Conservation (phyloP, 2,329 filamentous ascomycete species). For the Aureobasidium sp. region DNA sequence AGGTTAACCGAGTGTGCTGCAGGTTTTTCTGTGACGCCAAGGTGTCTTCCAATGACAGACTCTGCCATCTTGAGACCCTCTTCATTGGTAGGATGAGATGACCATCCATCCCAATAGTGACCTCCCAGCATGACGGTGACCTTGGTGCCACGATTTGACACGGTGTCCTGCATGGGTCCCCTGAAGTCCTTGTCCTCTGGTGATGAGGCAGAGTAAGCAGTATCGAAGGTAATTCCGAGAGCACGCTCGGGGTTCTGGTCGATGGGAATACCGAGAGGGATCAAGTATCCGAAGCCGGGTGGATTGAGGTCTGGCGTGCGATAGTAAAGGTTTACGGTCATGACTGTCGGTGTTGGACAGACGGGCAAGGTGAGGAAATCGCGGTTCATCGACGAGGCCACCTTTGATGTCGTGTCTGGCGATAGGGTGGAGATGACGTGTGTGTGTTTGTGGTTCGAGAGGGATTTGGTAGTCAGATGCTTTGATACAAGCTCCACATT, state of each 20-base stretch:
- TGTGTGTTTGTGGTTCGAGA: slow-evolving; percentile 28
- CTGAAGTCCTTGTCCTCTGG: slow-evolving; percentile 22
- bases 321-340: slow-evolving; percentile 89
- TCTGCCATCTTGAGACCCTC: slow-evolving; percentile 64
- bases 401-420: slow-evolving; percentile 24
- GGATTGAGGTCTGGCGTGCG: slow-evolving; percentile 55
- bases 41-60: slow-evolving; percentile 61
- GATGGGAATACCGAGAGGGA: slow-evolving; percentile 63
- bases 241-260: slow-evolving; percentile 73
- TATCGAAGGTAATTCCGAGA: slow-evolving; percentile 90
- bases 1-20: slow-evolving; percentile 53
- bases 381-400: slow-evolving; percentile 27
- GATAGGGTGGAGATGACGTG: slow-evolving; percentile 59
- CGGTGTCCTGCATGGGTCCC: slow-evolving; percentile 22
- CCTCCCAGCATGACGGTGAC: slow-evolving; percentile 92
- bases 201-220: slow-evolving; percentile 39
- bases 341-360: slow-evolving; percentile 54
- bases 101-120: slow-evolving; percentile 72
- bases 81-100: slow-evolving; percentile 53
- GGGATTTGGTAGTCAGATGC: slow-evolving; percentile 17
- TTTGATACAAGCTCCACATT: slow-evolving; percentile 8
- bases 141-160: slow-evolving; percentile 59
- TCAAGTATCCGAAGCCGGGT: slow-evolving; percentile 81
- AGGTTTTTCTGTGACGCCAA: slow-evolving; percentile 59
- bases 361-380: neutral